Base-by-base conservation (phyloP, 2,329 filamentous ascomycete species). In the Sordariomycetes sp. region DNA sequence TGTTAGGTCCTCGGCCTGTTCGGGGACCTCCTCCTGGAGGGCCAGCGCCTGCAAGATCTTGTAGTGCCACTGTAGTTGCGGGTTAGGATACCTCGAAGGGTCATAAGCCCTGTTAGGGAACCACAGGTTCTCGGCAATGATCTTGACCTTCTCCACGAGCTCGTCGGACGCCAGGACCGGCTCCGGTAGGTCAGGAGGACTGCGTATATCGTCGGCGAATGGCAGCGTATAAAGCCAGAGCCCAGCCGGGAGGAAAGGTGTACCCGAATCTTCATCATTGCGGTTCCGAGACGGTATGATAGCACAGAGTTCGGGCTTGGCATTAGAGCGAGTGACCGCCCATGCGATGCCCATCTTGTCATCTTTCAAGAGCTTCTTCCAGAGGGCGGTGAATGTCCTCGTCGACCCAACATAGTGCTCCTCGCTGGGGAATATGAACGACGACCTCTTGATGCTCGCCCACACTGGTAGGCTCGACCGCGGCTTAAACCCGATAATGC, bases 51-150 rank as follows among this genome's bases (percentile, higher is more conserved):
- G 94, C 0, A 99, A 74, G 52, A 99, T 95, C 60, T 84, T 86
- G 75, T 97, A 99, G 72, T 97, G 94, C 91, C 92, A 99, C 71
- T 99, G 94, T 25, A 99, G 76, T 10, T 88, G 81, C 10, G 91
- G 90, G 61, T 99, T 99, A 0, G 94, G 89, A 65, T 96, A 97
- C 65, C 87, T 94, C 1, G 76, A 75, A 1, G 92, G 91, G 62
- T 95, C 87, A 66, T 95, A 99, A 35, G 81, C 76, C 6, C 81
- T 90, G 65, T 89, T 91, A 0, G 94, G 94, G 8, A 99, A 80
- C 67, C 96, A 90, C 0, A 96, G 74, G 62, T 95, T 90, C 66
- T 94, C 86, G 2, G 96, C 76, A 3, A 96, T 81, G 6, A 79
- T 79, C 53, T 89, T 81, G 91, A 96, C 96, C 42, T 81, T 77